Conservation (phyloP, 192 early-diverging fungal genomes). For the Podila horticola region DNA sequence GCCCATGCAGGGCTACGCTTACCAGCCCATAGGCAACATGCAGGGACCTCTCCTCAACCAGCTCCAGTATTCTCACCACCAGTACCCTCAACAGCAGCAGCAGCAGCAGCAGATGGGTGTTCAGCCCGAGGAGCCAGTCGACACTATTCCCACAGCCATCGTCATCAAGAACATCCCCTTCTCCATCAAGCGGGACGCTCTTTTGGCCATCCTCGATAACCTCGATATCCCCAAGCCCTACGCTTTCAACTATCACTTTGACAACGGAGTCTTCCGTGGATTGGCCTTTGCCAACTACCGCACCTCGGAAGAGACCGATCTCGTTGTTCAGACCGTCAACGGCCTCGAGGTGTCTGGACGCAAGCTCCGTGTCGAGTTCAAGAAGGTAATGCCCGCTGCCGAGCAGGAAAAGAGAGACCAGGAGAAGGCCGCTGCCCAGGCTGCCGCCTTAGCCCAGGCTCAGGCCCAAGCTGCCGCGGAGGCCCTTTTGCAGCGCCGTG, state of each 20-base stretch:
- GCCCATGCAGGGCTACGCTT: constrained; percentile 46
- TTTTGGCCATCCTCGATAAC: constrained; percentile 72
- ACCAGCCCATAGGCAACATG: constrained; percentile 46
- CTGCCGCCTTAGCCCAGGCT: constrained; percentile 33
- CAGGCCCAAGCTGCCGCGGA: constrained; percentile 42
- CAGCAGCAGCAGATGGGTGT: constrained; percentile 1
- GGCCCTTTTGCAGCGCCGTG: constrained; percentile 58
- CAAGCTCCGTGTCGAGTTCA: constrained; percentile 84
- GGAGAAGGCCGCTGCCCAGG: constrained; percentile 54
- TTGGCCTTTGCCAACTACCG: constrained; percentile 86
- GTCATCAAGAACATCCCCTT: constrained; percentile 90
- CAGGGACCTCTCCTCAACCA: constrained; percentile 39
- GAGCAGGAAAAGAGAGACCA: constrained; percentile 66
- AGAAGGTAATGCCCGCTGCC: constrained; percentile 74
- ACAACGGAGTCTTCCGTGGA: constrained; percentile 82
- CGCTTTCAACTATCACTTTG: constrained; percentile 88
- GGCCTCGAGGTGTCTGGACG: constrained; percentile 77
- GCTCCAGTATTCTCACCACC: constrained; percentile 35
- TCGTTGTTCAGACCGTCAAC: constrained; percentile 74
- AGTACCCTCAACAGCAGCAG: constrained; percentile 15
- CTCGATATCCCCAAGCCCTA: constrained; percentile 79
- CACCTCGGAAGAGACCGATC: constrained; percentile 78
- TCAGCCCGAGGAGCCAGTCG: constrained; percentile 28
- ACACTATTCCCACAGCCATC: constrained; percentile 77
- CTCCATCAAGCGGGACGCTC: constrained; percentile 79